Evolutionary conservation across 2,329 filamentous ascomycete genomes (phyloP), one percentile per base, ranked within the genome.

Genomic region (Ilyonectria mors-panacis): DNA sequence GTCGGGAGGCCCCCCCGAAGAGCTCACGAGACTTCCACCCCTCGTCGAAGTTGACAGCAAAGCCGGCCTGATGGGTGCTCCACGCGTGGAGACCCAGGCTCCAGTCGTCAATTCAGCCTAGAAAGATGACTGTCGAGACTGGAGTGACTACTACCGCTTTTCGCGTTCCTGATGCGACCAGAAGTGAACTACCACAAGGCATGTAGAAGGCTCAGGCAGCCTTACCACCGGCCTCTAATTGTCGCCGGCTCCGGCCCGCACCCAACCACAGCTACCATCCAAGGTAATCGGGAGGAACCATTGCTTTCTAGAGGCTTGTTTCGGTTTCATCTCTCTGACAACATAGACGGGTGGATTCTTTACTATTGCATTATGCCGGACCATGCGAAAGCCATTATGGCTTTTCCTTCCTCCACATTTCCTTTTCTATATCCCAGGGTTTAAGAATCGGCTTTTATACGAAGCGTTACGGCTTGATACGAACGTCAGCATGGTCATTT

Each of bases 21-120:
- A 58, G 19, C 56, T 53, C 15, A 62, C 62, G 6, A 62, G 47
- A 12, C 59, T 68, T 23, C 57, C 65, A 26, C 69, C 66, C 39
- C 50, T 61, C 8, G 47, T 65, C 1, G 48, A 54, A 54, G 33
- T n/a, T 13, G 59, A 65, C 4, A 35, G 45, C 21, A 47, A 64
- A 7, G 17, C 23, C 26, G 21, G 23, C 6, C 13, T 55, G 10
- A 45, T 66, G 44, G 47, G 45, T 2, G 42, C 56, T 37, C 23
- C 45, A 15, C 39, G 54, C 10, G 47, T 59, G n/a, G 55, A 67
- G n/a, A 42, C 51, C 7, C 54, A 66, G 19, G 39, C 66, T 17
- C 45, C 23, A 17, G 63, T 59, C 23, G 37, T 53, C 26, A 64
- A 48, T 7, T 65, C 57, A 44, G 59, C 37, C 15, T 54, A 65